Evolutionary conservation across 108 stramenopile genomes (phyloP), one percentile per base, ranked within the genome.

Genomic region (Cyclotella sp.): DNA sequence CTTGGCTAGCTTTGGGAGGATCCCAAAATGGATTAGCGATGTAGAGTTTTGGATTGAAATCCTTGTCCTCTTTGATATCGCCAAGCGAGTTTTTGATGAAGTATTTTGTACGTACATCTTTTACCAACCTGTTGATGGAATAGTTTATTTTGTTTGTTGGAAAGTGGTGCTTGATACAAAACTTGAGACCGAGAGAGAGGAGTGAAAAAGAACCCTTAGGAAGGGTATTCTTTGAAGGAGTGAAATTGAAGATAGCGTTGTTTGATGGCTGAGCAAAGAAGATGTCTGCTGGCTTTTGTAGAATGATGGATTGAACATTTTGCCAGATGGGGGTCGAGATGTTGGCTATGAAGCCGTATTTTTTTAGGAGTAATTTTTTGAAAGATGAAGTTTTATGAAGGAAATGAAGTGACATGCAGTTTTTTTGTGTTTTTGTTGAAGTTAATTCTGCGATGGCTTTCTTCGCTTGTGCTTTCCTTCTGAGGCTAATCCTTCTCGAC

Each of bases 11-110:
- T 62, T 12, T 3, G 0, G 60, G 60, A 15, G 29, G 29, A 3
- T 39, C 39, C 29, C 34, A 40, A 3, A 3, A 3, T 3, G 16
- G n/a, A 8, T 51, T 51, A 19, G 49, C 6, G 19, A 51, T 3
- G 8, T 62, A 62, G 34, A 62, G 60, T 26, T 62, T 34, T 4
- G 30, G 30, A 18, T 39, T 39, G 60, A 62, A 62, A 11, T 40
- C 4, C 0, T 62, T 19, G 1, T 62, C 11, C 8, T 62, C 11
- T 0, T 30, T 16, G 34, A 24, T 24, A 4, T 24, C 21, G 9
- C 8, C 21, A 6, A 55, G 2, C 8, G 11, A 5, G 28, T 39
- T 15, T 34, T 62, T n/a, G 16, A 62, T 15, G 3, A 30, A 12
- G 13, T 14, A 14, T 41, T 16, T 40, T 6, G 60, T 62, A 1